Base-by-base conservation (phyloP, 2,329 filamentous ascomycete genomes). In the Aureobasidium sp. region DNA sequence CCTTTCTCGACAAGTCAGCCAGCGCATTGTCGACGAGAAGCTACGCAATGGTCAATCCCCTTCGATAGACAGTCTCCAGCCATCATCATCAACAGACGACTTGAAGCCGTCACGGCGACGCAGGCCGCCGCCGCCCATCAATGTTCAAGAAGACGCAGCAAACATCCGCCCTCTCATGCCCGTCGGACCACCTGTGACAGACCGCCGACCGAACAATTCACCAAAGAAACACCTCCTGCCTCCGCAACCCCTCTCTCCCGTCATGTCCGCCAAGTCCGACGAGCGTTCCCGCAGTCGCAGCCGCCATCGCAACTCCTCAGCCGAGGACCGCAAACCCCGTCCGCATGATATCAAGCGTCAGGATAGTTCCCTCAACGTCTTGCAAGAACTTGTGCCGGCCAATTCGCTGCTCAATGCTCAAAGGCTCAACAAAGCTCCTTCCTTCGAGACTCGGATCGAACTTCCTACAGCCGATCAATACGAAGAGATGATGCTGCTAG, bases 331-430 rank as follows among this genome's bases (percentile, higher is more conserved):
- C 9, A 63, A 63, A 34, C 57, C 62, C 7, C 55, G 51, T 0
- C 71, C 71, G 2, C 67, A 75, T n/a, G 63, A 12, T 17, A 20
- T 22, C 0, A 58, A 51, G 42, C 53, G 42, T 49, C 63, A 73
- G 0, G 75, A 77, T 65, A 63, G 70, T n/a, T 74, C 74, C 1
- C 70, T 77, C 15, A 74, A 72, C 56, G 66, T 71, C 5, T 69
- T 77, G 5, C 72, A 77, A 66, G 71, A 76, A 37, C 70, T 75
- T 5, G 74, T 75, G 6, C 73, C 72, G 17, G 17, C 55, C n/a
- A 57, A 55, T 17, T 37, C 62, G 12, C 34, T 60, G 11, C 55
- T 60, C 27, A 63, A 60, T 36, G 15, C 56, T 20, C 45, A 53
- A 7, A 59, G 17, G 12, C 27, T 25, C 11, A 53, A 14, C n/a